Base-by-base conservation (phyloP, 805 yeast genomes). In the Metschnikowia sp. region DNA sequence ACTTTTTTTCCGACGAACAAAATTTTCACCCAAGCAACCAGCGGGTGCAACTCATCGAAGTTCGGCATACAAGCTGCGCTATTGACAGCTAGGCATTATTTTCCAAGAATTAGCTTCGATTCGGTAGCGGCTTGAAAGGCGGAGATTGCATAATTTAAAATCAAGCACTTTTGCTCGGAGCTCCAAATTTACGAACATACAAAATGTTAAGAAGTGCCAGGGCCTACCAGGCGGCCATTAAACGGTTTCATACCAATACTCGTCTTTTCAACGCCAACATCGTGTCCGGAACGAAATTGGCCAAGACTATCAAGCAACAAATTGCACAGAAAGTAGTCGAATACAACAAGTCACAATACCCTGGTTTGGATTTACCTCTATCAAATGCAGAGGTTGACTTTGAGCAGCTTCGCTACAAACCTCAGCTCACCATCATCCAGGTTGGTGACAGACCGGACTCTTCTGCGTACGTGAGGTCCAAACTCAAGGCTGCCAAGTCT, bases 391-490 rank as follows among this genome's bases (percentile, higher is more conserved):
- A 52, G 32, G 57, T 57, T 10, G 51, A 53, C 12, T 66, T 66
- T 40, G 69, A 63, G 36, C 56, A 53, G 39, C 62, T 72, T 48
- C 65, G 61, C 46, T 88, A 88, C 70, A 71, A 76, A 51, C 97
- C 98, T 8, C 76, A 78, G 45, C 74, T 92, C 58, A 83, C 88
- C 35, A 90, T 92, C 57, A 75, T 92, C 50, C 98, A 92, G 69
- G 95, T 92, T 32, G 97, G 98, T 37, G 76, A 74, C 43, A 78
- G 97, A 52, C 92, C 92, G 30, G 99, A 92, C 64, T 88, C 96
- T 2, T 79, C 88, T 11, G 88, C 96, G 10, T 92, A 92, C 69
- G 97, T 92, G 45, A 81, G 84, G 53, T 88, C 91, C 84, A 92
- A 92, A 69, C 75, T 88, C 55, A 90, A 87, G 72, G 96, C 97